These are phyloP conservation scores for Ichthyophthirius multifiliis DNA, from an alignment of 169 alveolate genomes.

Conservation along the genomic window DNA sequence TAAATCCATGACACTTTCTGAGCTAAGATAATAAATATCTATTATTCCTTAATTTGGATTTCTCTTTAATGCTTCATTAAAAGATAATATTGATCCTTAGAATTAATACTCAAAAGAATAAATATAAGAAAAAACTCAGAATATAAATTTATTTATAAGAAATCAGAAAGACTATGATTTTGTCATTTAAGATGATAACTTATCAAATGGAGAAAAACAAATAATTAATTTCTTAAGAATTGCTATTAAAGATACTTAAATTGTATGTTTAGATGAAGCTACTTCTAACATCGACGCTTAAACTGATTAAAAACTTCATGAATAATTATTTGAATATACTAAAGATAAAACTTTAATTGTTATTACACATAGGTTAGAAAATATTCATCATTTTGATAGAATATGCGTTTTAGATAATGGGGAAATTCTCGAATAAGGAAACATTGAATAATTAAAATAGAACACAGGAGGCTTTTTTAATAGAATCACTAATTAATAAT, in stretches of 20 bases:
- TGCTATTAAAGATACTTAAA: constrained; percentile 41
- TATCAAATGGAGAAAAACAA: constrained; percentile 63
- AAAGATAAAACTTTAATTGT: constrained; percentile 48
- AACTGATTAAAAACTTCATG: constrained; percentile 52
- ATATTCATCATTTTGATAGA: constrained; percentile 45
- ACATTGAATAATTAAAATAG: constrained; percentile 36
- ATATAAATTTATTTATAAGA: neutral
- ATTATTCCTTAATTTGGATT: constrained; percentile 42
- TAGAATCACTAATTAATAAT: no score
- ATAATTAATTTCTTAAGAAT: constrained; percentile 55
- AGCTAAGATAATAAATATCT: constrained; percentile 26
- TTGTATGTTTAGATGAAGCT: constrained; percentile 65
- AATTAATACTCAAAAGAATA: neutral
- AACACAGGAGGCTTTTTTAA: constrained; percentile 44
- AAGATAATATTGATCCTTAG: constrained; percentile 38
- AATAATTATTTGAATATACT: constrained; percentile 31
- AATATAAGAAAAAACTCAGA: neutral
- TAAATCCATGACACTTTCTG: neutral
- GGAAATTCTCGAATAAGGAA: constrained; percentile 48
- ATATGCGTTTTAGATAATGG: constrained; percentile 51
- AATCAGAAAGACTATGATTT: constrained; percentile 3
- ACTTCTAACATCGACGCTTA: constrained; percentile 58
- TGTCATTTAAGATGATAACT: constrained; percentile 33
- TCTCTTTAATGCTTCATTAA: constrained; percentile 17
- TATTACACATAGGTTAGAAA: constrained; percentile 59